Evolutionary conservation across 169 alveolate species (phyloP).

Genomic region (Eimeria tenella): DNA sequence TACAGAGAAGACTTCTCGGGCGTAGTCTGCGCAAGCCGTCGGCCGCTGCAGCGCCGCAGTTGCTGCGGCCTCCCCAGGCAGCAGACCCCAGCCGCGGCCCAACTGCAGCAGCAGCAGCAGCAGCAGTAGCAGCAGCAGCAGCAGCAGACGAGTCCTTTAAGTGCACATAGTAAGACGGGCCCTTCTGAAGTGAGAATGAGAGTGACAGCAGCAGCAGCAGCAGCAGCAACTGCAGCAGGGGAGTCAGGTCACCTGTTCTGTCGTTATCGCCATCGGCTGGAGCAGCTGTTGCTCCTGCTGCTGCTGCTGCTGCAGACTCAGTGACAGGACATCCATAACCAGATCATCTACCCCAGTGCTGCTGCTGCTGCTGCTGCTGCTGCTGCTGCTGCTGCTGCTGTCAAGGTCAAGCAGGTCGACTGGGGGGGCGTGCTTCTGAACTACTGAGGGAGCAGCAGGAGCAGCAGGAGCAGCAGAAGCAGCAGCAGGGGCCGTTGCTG

Average conservation of each 20-base stretch:
- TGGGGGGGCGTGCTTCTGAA: background rate
- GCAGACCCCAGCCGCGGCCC: background rate
- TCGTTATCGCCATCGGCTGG: background rate
- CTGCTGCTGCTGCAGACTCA: slow-evolving; percentile 38
- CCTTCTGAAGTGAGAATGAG: too few relatives aligned
- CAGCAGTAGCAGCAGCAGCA: background rate
- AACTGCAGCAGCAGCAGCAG: slow-evolving; percentile 44
- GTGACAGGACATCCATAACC: slow-evolving; percentile 18
- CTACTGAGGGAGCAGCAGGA: background rate
- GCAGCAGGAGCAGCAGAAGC: slow-evolving; percentile 38
- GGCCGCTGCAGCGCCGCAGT: slow-evolving; percentile 17
- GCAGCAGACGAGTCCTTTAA: slow-evolving; percentile 14
- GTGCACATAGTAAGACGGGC: too few relatives aligned
- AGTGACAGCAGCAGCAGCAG: background rate
- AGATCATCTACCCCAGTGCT: slow-evolving; percentile 33
- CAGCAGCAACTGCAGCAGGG: background rate
- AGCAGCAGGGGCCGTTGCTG: slow-evolving; percentile 22
- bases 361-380: slow-evolving; percentile 56
- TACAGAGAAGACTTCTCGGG: background rate
- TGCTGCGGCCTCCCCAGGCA: slow-evolving; percentile 1
- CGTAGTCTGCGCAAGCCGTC: background rate
- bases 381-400: slow-evolving; percentile 58
- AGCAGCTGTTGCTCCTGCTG: slow-evolving; percentile 35
- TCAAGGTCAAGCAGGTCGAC: slow-evolving; percentile 46
- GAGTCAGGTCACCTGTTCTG: background rate